These are phyloP conservation scores for Podospora comata DNA, from an alignment of 495 filamentous ascomycete species.

Conservation along the genomic window DNA sequence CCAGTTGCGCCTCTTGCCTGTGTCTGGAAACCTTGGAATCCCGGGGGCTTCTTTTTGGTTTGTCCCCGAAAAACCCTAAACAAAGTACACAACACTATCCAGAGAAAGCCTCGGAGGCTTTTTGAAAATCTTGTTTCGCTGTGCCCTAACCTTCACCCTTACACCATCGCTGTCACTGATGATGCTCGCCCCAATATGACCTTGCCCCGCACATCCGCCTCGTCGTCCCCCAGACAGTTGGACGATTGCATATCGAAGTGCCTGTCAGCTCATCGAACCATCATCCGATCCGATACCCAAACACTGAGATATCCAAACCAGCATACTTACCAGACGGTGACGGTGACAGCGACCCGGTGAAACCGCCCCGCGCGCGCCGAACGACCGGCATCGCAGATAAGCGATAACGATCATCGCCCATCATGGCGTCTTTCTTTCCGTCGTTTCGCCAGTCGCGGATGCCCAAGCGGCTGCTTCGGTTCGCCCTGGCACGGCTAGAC, in stretches of 20 bases:
- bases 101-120: background rate
- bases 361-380: slow-evolving; percentile 1
- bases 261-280: background rate
- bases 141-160: too few relatives aligned
- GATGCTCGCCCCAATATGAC: slow-evolving; percentile 31
- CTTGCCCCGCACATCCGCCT: slow-evolving; percentile 20
- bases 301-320: background rate
- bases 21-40: background rate
- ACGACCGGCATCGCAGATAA: slow-evolving; percentile 8
- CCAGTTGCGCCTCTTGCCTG: background rate
- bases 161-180: slow-evolving; percentile 15
- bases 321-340: background rate
- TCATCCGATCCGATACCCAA: background rate
- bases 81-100: background rate
- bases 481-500: slow-evolving; percentile 73
- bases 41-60: background rate
- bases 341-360: background rate
- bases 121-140: background rate
- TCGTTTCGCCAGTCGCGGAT: slow-evolving; percentile 63
- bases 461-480: slow-evolving; percentile 78
- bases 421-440: slow-evolving; percentile 61
- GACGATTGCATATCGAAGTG: background rate
- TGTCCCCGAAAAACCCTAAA: background rate
- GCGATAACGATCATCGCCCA: slow-evolving; percentile 10
- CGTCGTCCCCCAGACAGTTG: slow-evolving; percentile 6